These are phyloP conservation scores for Fomitopsis betulina DNA, from an alignment of 1,284 basidiomycete genomes.

Conservation along the genomic window DNA sequence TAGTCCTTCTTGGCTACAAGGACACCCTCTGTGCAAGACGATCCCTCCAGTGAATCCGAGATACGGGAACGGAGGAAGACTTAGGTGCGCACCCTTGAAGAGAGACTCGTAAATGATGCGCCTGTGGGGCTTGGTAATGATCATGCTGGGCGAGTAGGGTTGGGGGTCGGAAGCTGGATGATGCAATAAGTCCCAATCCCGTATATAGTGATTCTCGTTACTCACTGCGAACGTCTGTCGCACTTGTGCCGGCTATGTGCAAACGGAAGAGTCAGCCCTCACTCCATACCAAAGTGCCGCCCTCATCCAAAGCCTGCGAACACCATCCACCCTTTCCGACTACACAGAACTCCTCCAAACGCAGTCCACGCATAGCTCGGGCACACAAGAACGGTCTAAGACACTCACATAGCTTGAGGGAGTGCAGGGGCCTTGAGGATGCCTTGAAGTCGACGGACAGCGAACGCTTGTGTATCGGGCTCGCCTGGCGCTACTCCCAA, in stretches of 20 bases:
- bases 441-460: constrained; percentile 31
- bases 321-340: constrained; percentile 26
- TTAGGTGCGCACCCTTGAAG: constrained; percentile 80
- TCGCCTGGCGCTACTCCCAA: constrained; percentile 10
- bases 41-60: not conserved
- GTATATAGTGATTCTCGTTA: constrained; percentile 1
- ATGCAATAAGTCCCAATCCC: not conserved
- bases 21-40: constrained; percentile 77
- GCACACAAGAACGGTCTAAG: constrained; percentile 9
- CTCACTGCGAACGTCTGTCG: constrained; percentile 30
- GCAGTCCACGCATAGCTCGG: constrained; percentile 6
- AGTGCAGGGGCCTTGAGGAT: constrained; percentile 24
- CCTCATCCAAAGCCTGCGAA: constrained; percentile 22
- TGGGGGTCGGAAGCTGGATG: constrained; percentile 37
- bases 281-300: constrained; percentile 3
- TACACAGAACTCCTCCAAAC: constrained; percentile 9
- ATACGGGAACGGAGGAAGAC: not conserved
- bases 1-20: constrained; percentile 99
- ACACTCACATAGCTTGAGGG: constrained; percentile 29
- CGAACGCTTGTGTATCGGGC: constrained; percentile 17
- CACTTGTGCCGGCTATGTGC: constrained; percentile 30
- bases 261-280: constrained; percentile 18
- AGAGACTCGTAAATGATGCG: constrained; percentile 94
- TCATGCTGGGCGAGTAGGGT: constrained; percentile 63
- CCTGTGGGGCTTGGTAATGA: constrained; percentile 82